Percentiles rank a stretch among this genome's conserved stretches.
These are phyloP conservation scores for Chlorella variabilis DNA, from an alignment of 163 green algal species.

Conservation along the genomic window DNA sequence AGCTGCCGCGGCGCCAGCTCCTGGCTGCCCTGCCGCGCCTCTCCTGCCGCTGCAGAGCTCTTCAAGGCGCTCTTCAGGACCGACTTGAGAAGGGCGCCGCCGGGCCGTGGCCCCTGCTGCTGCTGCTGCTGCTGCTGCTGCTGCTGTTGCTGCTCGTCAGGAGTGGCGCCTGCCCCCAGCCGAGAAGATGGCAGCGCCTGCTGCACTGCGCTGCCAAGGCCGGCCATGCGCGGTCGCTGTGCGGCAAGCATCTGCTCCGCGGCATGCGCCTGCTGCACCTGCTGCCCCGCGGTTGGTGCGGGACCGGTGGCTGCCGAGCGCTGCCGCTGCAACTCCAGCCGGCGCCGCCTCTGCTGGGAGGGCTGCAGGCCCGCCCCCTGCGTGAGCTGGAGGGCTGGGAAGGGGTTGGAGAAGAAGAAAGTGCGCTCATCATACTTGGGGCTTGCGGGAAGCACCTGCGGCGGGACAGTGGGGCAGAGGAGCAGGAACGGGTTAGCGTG, in stretches of 20 bases:
- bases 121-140: background rate
- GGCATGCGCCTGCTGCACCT: background rate
- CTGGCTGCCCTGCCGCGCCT: background rate
- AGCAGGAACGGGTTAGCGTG: too few relatives aligned
- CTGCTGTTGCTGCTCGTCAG: background rate
- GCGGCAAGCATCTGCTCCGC: background rate
- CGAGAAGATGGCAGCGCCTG: too few relatives aligned
- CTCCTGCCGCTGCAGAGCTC: background rate
- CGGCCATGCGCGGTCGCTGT: too few relatives aligned
- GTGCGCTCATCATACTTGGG: slow-evolving; percentile 90
- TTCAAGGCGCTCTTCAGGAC: slow-evolving; percentile 37
- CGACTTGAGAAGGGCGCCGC: slow-evolving; percentile 5
- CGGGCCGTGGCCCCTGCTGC: background rate
- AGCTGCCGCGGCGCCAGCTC: slow-evolving; percentile 4
- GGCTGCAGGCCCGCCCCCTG: background rate
- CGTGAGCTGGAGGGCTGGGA: slow-evolving; percentile 4
- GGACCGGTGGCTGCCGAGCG: too few relatives aligned
- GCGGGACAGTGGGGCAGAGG: too few relatives aligned
- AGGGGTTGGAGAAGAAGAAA: slow-evolving; percentile 67
- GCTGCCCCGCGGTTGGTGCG: background rate
- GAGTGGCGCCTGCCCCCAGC: background rate
- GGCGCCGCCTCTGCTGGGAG: background rate
- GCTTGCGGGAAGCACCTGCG: slow-evolving; percentile 59
- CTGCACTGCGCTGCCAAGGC: background rate
- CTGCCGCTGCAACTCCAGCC: background rate